Percentiles rank a stretch among this genome's conserved stretches.
phyloP scores from a whole-genome alignment of 495 filamentous ascomycete genomes.

The Aspergillus funiculosus region DNA sequence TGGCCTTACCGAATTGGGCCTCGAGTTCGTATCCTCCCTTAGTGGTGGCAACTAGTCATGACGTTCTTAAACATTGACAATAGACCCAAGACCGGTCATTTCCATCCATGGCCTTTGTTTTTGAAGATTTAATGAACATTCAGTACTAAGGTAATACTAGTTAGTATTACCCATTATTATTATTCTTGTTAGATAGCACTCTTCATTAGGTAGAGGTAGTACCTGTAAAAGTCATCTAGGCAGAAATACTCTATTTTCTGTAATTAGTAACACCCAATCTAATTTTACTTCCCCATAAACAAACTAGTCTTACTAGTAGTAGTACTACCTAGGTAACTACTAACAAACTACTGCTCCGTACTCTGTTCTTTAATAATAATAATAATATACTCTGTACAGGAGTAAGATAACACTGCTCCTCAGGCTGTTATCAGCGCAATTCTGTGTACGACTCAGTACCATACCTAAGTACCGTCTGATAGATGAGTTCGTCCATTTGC shows the following conservation, averaged over 20 bases:
- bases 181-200: too few relatives aligned
- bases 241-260: too few relatives aligned
- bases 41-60: slow-evolving; percentile 2
- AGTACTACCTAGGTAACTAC: too few relatives aligned
- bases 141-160: too few relatives aligned
- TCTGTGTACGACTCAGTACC: slow-evolving; percentile 9
- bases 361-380: slow-evolving; percentile 2
- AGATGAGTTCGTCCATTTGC: slow-evolving; percentile 13
- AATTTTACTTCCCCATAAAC: slow-evolving; percentile 9
- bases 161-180: too few relatives aligned
- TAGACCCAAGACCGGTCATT: background rate
- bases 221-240: too few relatives aligned
- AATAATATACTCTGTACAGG: background rate
- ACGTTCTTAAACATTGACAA: background rate
- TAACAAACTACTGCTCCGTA: slow-evolving; percentile 9
- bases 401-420: background rate
- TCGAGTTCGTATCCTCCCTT: background rate
- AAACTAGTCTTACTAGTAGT: too few relatives aligned
- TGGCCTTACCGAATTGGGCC: slow-evolving; percentile 3
- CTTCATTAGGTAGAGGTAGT: too few relatives aligned
- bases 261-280: too few relatives aligned
- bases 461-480: slow-evolving; percentile 12
- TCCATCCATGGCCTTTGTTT: too few relatives aligned
- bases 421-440: slow-evolving; percentile 1
- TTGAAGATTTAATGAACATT: too few relatives aligned